A percentile compares a stretch with the other conserved stretches of the same genome.
Evolutionary conservation across 805 yeast species (phyloP).

Genomic region (Ogataea kodamae): DNA sequence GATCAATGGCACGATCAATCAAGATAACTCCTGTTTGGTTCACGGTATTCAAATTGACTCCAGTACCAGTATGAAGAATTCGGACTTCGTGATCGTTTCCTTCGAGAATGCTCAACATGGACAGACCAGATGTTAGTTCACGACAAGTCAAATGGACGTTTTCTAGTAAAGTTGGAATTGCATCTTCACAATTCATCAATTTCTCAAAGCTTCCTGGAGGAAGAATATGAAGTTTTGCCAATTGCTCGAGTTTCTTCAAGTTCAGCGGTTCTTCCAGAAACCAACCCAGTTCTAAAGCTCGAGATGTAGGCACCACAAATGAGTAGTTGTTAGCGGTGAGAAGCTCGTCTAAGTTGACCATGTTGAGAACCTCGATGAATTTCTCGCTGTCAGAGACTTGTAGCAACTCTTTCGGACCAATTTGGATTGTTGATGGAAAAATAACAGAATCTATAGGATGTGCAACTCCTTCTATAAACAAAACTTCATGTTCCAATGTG

Average conservation of each 20-base stretch:
- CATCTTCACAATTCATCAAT: conserved; percentile 46
- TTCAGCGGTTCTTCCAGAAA: conserved; percentile 41
- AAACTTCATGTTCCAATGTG: conserved; percentile 54
- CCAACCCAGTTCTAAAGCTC: conserved; percentile 51
- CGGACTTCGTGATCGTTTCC: conserved; percentile 57
- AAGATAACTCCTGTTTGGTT: conserved; percentile 51
- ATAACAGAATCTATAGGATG: conserved; percentile 60
- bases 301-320: conserved; percentile 66
- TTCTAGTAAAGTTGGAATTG: conserved; percentile 42
- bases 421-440: conserved; percentile 53
- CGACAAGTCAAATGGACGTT: conserved; percentile 45
- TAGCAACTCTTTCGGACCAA: conserved; percentile 55
- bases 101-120: conserved; percentile 40
- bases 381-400: conserved; percentile 48
- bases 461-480: conserved; percentile 81
- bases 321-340: conserved; percentile 49
- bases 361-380: conserved; percentile 42
- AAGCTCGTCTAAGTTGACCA: conserved; percentile 41
- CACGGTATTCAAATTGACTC: conserved; percentile 29
- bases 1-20: conserved; percentile 64
- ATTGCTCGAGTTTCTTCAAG: conserved; percentile 38
- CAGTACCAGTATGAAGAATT: conserved; percentile 59
- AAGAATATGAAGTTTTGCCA: conserved; percentile 66
- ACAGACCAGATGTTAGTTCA: conserved; percentile 35
- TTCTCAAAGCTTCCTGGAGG: conserved; percentile 50